Evolutionary conservation across 129 eudicot genomes (phyloP), one percentile per base, ranked within the genome.

Genomic region (Chrysanthemum seticuspe): DNA sequence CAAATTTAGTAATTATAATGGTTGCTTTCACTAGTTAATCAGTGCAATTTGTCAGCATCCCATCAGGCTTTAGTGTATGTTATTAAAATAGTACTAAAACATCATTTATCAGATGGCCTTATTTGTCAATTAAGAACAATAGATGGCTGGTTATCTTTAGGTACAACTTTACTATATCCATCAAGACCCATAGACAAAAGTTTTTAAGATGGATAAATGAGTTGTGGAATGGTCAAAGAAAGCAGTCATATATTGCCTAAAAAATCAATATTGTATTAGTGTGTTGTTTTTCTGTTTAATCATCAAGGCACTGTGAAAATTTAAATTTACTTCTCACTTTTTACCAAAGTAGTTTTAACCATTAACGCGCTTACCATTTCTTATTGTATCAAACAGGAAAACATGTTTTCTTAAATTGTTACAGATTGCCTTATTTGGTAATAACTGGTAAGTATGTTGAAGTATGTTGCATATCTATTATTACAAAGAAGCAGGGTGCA

Each of bases 1-100:
- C 48, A 19, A 21, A 51, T 72, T 48, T 60, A 72, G 61, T 58
- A 72, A 44, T 59, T 15, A 58, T 4, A 16, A 36, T 64, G 27
- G 40, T 62, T 64, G 72, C 27, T 74, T 74, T 52, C 44, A 13
- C 47, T 74, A 34, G 8, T 31, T 27, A 23, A 23, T 23, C 25
- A 14, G 80, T 67, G 74, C 57, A 57, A 76, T 76, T 76, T 76
- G 74, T 76, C 68, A 45, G 65, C 45, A 29, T 74, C 63, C 71
- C 65, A 62, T 11, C 0, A 53, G 65, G 55, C 62, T 62, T 3
- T 9, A 51, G 16, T 74, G 31, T 74, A 52, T 52, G 21, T 31
- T 64, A 54, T 29, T 25, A 1, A n/a, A 16, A 49, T 13, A 31
- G 14, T 31, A 51, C 52, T 11, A 14, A 6, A 58, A 57, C 12